A percentile compares a stretch with the other conserved stretches of the same genome.
These are phyloP conservation scores for Quercus phellos DNA, from an alignment of 331 rosid genomes.

Conservation along the genomic window DNA sequence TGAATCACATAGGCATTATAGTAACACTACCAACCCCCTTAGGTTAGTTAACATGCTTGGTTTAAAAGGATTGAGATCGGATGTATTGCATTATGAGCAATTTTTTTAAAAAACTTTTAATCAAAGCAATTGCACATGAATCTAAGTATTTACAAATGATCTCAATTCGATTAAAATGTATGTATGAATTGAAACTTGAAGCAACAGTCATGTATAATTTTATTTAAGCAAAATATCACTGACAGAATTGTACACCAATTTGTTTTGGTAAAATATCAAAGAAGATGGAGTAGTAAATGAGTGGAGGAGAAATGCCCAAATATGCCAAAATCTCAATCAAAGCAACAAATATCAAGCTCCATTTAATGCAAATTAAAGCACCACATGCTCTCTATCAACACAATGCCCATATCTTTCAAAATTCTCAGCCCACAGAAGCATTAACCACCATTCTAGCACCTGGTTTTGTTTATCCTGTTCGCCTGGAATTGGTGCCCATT, in stretches of 20 bases:
- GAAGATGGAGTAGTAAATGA: neutral
- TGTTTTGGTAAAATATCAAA: neutral
- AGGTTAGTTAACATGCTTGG: too few species aligned
- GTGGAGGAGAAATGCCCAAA: neutral
- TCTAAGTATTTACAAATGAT: too few species aligned
- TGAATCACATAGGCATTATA: too few species aligned
- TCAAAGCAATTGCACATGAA: too few species aligned
- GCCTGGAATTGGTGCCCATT: neutral
- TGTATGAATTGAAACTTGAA: too few species aligned
- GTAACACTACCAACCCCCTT: too few species aligned
- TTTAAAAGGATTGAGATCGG: too few species aligned
- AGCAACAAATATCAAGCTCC: neutral
- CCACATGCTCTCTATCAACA: constrained; percentile 2
- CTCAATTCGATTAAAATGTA: too few species aligned
- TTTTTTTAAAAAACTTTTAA: too few species aligned
- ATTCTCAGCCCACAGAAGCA: constrained; percentile 31
- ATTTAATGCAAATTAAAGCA: constrained; percentile 36
- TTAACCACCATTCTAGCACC: constrained; percentile 23
- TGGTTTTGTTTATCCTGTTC: constrained; percentile 17
- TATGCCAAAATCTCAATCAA: neutral
- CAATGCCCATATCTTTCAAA: neutral
- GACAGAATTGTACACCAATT: too few species aligned
- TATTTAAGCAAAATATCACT: too few species aligned
- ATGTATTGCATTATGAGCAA: too few species aligned
- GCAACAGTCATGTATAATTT: neutral